These are phyloP conservation scores for Westerdykella ornata DNA, from an alignment of 2,329 filamentous ascomycete genomes.

Conservation along the genomic window DNA sequence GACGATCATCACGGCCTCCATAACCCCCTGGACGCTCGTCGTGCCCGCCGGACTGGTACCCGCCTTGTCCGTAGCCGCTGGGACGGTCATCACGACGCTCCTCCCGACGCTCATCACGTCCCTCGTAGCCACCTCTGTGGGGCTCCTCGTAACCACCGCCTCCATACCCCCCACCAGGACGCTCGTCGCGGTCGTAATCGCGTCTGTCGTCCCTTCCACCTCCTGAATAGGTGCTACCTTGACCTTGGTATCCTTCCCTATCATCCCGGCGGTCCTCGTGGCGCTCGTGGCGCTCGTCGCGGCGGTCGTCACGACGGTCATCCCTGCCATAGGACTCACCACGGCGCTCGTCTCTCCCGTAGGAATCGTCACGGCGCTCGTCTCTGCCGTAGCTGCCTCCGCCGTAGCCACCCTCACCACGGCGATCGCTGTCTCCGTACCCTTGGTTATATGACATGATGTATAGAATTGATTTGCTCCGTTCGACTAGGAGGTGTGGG, in stretches of 20 bases:
- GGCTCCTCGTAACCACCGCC: conserved; percentile 1
- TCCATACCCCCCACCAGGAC: conserved; percentile 2
- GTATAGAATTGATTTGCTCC: conserved; percentile 1
- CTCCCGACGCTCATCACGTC: neutral
- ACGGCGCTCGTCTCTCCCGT: conserved; percentile 7
- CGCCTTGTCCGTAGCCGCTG: neutral
- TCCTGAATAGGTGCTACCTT: conserved; percentile 8
- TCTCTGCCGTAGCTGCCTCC: conserved; percentile 2
- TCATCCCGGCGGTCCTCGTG: conserved; percentile 4
- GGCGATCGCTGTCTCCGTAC: conserved; percentile 7
- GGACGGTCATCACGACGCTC: conserved; percentile 1
- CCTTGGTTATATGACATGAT: conserved; percentile 31
- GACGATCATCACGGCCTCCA: neutral
- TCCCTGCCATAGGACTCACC: conserved; percentile 8
- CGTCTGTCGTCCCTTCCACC: conserved; percentile 6
- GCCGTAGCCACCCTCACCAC: conserved; percentile 9
- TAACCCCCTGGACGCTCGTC: neutral
- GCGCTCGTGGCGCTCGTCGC: conserved; percentile 14
- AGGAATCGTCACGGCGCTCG: conserved; percentile 10
- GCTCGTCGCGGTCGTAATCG: conserved; percentile 3
- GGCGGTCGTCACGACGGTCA: conserved; percentile 12
- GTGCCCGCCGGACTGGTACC: no score
- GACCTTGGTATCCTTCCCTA: conserved; percentile 7
- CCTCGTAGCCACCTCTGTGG: no score
- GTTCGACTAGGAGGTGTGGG: neutral